Evolutionary conservation across 1,284 basidiomycete genomes (phyloP), one percentile per base, ranked within the genome.

Genomic region (Inonotus obliquus): DNA sequence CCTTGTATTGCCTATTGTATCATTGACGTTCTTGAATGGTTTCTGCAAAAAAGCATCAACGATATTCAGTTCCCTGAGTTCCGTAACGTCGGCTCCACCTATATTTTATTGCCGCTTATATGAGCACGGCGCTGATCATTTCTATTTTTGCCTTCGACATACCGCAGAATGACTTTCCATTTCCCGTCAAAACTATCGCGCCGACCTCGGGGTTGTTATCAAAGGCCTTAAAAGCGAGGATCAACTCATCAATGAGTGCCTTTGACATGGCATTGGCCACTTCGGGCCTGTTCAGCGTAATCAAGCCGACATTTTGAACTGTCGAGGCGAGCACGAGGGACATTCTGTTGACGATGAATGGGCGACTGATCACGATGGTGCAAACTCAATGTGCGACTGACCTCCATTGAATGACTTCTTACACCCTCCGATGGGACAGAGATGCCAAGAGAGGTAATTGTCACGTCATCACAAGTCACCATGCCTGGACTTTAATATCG

Each of bases 151-250:
- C 21, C 44, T 17, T 44, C 14, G 13, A 65, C 69, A 60, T 59
- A 75, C 74, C 74, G 45, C 83, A 83, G 68, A 86, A 86, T 11
- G 79, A 81, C 73, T 83, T 84, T 35, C 83, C 80, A n/a, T 77
- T 78, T 2, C 84, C 84, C 11, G 84, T 85, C 52, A 87, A 69
- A 38, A 87, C 82, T 64, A 87, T 79, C 17, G 80, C 81, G 23
- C 75, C 73, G 61, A 77, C 72, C 23, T 72, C 71, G 35, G 80
- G 75, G 61, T 81, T 80, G 64, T 68, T 68, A 66, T 79, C 77
- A 19, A 78, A 76, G 56, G 72, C 71, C 10, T 70, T 72, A 45
- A 81, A 70, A 65, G 76, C 79, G 44, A 73, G 72, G 66, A 80
- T 78, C 44, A 83, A 73, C 62, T 75, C 69, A 9, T 71, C 69